Evolutionary conservation across 306 rosid genomes (phyloP).

Genomic region (Fragaria iinumae): DNA sequence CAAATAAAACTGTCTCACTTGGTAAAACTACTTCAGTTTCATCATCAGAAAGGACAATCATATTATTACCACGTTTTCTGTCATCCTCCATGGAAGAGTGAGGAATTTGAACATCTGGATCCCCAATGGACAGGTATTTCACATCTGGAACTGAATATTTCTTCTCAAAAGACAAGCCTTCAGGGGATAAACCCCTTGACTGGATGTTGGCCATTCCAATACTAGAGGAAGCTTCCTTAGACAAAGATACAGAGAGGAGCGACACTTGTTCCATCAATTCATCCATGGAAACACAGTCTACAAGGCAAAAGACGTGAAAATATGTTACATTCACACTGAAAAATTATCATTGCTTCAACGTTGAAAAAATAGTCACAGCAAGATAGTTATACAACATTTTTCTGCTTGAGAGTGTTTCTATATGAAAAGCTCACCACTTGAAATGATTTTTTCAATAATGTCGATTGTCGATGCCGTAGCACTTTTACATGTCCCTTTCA

Average conservation of each 20-base stretch:
- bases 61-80: slow-evolving; percentile 30
- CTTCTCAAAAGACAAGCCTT: slow-evolving; percentile 33
- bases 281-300: slow-evolving; percentile 60
- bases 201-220: slow-evolving; percentile 33
- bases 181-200: slow-evolving; percentile 36
- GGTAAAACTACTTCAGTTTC: slow-evolving; percentile 49
- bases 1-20: slow-evolving; percentile 32
- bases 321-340: slow-evolving; percentile 21
- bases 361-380: not conserved
- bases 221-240: slow-evolving; percentile 46
- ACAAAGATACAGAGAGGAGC: slow-evolving; percentile 61
- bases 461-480: slow-evolving; percentile 42
- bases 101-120: slow-evolving; percentile 33
- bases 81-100: slow-evolving; percentile 29
- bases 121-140: slow-evolving; percentile 41
- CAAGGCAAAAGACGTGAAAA: slow-evolving; percentile 29
- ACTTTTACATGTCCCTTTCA: slow-evolving; percentile 52
- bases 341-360: slow-evolving; percentile 6
- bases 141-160: slow-evolving; percentile 36
- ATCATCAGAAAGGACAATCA: slow-evolving; percentile 81
- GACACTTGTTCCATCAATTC: slow-evolving; percentile 67
- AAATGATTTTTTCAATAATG: slow-evolving; percentile 64
- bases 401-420: not conserved
- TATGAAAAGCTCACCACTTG: slow-evolving; percentile 55
- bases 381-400: not conserved